phyloP scores from a whole-genome alignment of 1,284 basidiomycete species.

The Cryptococcus sp. region DNA sequence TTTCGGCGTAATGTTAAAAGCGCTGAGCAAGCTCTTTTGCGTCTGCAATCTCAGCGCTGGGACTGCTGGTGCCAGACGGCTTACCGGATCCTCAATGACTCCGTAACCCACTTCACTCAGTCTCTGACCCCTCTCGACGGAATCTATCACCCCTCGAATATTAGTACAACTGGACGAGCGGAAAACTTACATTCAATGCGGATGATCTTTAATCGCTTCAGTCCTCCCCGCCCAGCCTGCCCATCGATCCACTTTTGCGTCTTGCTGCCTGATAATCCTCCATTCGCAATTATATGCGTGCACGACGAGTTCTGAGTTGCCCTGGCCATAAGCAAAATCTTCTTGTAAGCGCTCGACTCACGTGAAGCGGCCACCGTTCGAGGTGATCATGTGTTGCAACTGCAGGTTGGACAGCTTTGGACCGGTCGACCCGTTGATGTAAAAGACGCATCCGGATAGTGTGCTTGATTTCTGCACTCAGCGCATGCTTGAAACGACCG shows the following conservation, averaged over 20 bases:
- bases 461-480: slow-evolving; percentile 10
- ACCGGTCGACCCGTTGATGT: slow-evolving; percentile 46
- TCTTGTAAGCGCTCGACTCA: slow-evolving; percentile 9
- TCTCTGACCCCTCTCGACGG: slow-evolving; percentile 30
- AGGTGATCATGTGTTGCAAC: slow-evolving; percentile 43
- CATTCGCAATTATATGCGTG: slow-evolving; percentile 43
- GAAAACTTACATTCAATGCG: slow-evolving; percentile 40
- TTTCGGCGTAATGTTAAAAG: slow-evolving; percentile 31
- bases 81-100: slow-evolving; percentile 40
- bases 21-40: slow-evolving; percentile 21
- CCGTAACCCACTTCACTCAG: slow-evolving; percentile 42
- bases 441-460: slow-evolving; percentile 39
- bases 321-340: slow-evolving; percentile 8
- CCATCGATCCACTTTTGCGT: slow-evolving; percentile 45
- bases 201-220: slow-evolving; percentile 36
- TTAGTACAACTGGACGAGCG: not conserved
- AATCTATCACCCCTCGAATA: slow-evolving; percentile 40
- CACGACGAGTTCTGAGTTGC: slow-evolving; percentile 32
- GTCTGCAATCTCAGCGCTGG: not conserved
- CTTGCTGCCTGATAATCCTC: slow-evolving; percentile 41
- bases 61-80: slow-evolving; percentile 8
- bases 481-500: slow-evolving; percentile 3
- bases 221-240: slow-evolving; percentile 29
- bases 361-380: slow-evolving; percentile 42
- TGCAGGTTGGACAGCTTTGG: slow-evolving; percentile 43